phyloP scores from a whole-genome alignment of 176 grass and related monocot species.

The Areca catechu region DNA sequence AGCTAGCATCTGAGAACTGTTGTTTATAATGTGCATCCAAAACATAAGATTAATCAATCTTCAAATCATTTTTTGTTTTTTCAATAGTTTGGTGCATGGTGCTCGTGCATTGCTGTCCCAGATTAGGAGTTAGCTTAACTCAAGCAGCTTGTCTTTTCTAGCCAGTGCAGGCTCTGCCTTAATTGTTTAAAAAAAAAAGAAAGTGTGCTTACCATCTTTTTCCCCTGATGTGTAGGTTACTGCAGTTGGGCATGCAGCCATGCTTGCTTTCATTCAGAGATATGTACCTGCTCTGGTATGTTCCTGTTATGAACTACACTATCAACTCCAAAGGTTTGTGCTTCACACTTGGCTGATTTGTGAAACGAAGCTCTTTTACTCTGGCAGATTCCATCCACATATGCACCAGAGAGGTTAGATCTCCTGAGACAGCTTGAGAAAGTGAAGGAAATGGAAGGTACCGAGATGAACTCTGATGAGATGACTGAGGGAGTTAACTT shows the following conservation, averaged over 20 bases:
- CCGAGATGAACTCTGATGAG: constrained; percentile 34
- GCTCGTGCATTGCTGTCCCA: too few relatives aligned
- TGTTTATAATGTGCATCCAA: too few relatives aligned
- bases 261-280: constrained; percentile 98
- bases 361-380: not conserved
- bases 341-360: not conserved
- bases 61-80: too few relatives aligned
- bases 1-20: too few relatives aligned
- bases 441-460: constrained; percentile 73
- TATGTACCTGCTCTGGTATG: constrained; percentile 89
- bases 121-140: too few relatives aligned
- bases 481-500: constrained; percentile 27
- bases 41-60: too few relatives aligned
- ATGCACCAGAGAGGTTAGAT: constrained; percentile 91
- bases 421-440: constrained; percentile 93
- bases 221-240: constrained; percentile 39
- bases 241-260: constrained; percentile 96
- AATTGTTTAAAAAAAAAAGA: too few relatives aligned
- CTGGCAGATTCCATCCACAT: constrained; percentile 85
- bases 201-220: not conserved
- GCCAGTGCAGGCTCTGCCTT: too few relatives aligned
- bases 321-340: not conserved
- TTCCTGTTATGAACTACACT: not conserved
- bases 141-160: too few relatives aligned
- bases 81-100: too few relatives aligned